Conservation (phyloP, 768 basidiomycete species). For the Mycena belliarum region DNA sequence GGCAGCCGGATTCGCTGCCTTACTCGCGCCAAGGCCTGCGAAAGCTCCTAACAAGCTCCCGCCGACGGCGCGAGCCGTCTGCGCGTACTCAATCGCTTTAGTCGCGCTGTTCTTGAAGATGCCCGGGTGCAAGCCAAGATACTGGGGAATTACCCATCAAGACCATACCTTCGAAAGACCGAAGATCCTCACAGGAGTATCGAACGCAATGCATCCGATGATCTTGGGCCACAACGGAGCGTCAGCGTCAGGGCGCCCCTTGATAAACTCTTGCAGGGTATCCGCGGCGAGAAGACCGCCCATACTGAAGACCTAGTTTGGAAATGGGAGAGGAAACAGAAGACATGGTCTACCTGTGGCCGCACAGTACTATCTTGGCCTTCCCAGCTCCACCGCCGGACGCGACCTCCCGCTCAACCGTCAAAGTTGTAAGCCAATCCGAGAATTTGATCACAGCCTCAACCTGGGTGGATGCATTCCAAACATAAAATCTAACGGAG, state of each 20-base stretch:
- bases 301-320: conserved; percentile 57
- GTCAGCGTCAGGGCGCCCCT: conserved; percentile 59
- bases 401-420: conserved; percentile 81
- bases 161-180: background rate
- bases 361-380: conserved; percentile 83
- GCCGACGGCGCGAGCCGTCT: conserved; percentile 62
- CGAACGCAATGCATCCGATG: conserved; percentile 82
- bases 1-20: conserved; percentile 33
- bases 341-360: conserved; percentile 65
- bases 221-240: conserved; percentile 88
- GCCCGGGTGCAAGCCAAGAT: conserved; percentile 81
- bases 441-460: conserved; percentile 84
- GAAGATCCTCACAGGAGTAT: conserved; percentile 72
- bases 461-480: conserved; percentile 41
- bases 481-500: background rate
- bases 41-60: conserved; percentile 62
- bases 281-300: conserved; percentile 90
- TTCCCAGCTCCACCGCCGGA: conserved; percentile 76
- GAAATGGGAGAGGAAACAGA: conserved; percentile 13
- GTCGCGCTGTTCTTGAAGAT: conserved; percentile 85
- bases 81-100: conserved; percentile 71
- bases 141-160: conserved; percentile 45
- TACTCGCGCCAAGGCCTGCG: conserved; percentile 48
- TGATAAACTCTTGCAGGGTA: conserved; percentile 70
- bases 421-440: conserved; percentile 90